Percentiles rank a stretch among this genome's conserved stretches.
phyloP scores from a whole-genome alignment of 441 rosid species.

The Corymbia citriodora region DNA sequence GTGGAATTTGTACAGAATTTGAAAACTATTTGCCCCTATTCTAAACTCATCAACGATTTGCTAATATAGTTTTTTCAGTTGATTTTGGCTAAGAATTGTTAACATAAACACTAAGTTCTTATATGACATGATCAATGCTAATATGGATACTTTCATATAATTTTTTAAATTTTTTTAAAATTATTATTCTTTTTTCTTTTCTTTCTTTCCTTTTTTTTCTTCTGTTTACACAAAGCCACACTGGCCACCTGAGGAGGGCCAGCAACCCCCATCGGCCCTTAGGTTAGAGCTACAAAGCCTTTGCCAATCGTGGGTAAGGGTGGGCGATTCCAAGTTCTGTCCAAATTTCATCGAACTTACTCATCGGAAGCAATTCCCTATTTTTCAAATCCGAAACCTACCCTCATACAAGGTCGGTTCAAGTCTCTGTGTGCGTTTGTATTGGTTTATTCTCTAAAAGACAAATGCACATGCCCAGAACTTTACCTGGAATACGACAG shows the following conservation, averaged over 20 bases:
- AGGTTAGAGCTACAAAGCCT: not conserved
- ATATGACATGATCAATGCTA: fast-evolving
- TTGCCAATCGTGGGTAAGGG: fast-evolving
- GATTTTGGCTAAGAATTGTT: not conserved
- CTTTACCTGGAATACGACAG: not conserved
- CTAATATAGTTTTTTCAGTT: not conserved
- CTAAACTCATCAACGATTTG: no score
- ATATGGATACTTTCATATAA: not conserved
- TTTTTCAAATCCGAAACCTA: no score
- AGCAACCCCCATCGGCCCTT: not conserved
- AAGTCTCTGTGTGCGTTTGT: not conserved
- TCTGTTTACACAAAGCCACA: fast-evolving
- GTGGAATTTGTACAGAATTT: no score
- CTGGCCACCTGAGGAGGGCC: fast-evolving
- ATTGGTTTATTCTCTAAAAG: not conserved
- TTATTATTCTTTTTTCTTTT: not conserved
- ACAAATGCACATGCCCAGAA: not conserved
- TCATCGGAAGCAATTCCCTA: no score
- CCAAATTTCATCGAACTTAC: no score
- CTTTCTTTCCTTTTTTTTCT: not conserved
- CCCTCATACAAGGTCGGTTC: no score
- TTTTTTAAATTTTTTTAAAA: not conserved
- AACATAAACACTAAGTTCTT: not conserved
- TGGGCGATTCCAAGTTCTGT: no score
- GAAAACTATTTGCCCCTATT: no score